Base-by-base conservation (phyloP, 1,139 yeast genomes). In the Taphrina communis region DNA sequence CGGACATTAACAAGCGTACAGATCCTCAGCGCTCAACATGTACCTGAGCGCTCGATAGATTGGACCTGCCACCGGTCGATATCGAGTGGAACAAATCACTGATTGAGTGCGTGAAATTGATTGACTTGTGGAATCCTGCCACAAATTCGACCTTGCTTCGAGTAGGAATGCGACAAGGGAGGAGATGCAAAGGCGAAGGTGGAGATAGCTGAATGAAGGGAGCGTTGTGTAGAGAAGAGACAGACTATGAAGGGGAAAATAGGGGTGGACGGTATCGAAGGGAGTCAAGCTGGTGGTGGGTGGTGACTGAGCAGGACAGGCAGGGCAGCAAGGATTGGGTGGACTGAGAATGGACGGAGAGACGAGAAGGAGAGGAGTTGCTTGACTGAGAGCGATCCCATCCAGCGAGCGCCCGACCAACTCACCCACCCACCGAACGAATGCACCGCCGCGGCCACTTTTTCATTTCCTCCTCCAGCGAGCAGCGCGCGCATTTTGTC, bases 1-100 rank as follows among this genome's bases (percentile, higher is more conserved):
- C 17, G 42, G 62, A 58, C 62, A 58, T 58, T 58, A 58, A 58
- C 62, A 58, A 42, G 17, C 42, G 35, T 14, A 19, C 39, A 31
- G 41, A 14, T n/a, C 62, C 53, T 58, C 62, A 42, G 46, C 53
- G 62, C 62, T 58, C 53, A 44, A 58, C 62, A 58, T 58, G 12
- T 17, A 53, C 58, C 17, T 38, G 41, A 53, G 42, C 58, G 58
- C 58, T 36, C 41, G 31, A 53, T 12, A 44, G 48, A n/a, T n/a
- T 14, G 8, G 19, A 8, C 17, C 8, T 14, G 8, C 19, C 19
- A 44, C 19, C 48, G 12, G 17, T 14, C 48, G 48, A 17, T 14
- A 44, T 14, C 48, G 19, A 44, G 8, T n/a, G 48, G 19, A n/a
- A 17, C 48, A 7, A 44, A 19, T 17, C 2, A 1, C 19, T 7